Conservation (phyloP, 192 early-diverging fungal genomes). For the Jimgerdemannia flammicorona region DNA sequence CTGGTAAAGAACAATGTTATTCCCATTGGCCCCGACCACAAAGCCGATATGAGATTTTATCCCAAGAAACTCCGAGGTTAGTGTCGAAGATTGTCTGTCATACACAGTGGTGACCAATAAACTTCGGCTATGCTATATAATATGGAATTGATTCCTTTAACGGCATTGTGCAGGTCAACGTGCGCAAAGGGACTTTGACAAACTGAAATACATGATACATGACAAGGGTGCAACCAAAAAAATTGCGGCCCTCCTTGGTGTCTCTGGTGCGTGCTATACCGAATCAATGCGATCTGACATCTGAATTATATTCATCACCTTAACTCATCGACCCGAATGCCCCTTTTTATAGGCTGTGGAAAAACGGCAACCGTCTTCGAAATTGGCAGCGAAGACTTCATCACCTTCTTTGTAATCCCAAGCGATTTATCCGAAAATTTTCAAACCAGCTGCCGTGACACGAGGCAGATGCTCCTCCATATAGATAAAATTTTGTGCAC, state of each 20-base stretch:
- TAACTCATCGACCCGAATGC: neutral
- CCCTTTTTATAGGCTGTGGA: neutral
- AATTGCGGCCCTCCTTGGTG: neutral
- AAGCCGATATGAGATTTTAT: neutral
- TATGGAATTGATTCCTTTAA: neutral
- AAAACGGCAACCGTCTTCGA: neutral
- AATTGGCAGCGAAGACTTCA: neutral
- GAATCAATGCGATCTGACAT: neutral
- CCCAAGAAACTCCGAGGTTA: neutral
- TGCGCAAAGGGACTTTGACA: neutral
- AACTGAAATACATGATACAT: neutral
- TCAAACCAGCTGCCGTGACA: neutral
- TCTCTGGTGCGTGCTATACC: neutral
- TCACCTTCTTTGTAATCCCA: neutral
- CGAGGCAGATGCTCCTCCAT: neutral
- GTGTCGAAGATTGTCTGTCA: neutral
- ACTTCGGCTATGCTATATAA: neutral
- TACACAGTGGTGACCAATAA: neutral
- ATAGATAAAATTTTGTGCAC: neutral
- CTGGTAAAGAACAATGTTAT: neutral
- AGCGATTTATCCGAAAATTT: neutral
- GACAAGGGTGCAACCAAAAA: neutral
- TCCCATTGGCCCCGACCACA: neutral
- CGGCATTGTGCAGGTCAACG: neutral
- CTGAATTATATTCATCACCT: neutral